Evolutionary conservation across 805 yeast species (phyloP), one percentile per base, ranked within the genome.

Genomic region (Yamadazyma endophytica): DNA sequence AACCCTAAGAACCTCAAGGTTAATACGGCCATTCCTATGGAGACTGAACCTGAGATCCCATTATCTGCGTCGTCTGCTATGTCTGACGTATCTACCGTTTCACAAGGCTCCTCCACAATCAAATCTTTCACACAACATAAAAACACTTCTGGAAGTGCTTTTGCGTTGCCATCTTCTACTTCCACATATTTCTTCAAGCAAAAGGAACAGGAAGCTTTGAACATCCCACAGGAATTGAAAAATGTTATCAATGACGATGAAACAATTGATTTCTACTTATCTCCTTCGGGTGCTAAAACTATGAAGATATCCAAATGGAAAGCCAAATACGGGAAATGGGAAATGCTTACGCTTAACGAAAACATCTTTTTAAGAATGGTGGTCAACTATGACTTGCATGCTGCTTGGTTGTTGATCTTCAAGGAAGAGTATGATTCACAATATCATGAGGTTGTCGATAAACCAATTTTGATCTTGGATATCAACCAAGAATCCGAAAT

Each of bases 141-240:
- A 14, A 38, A 38, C 24, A 30, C 17, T n/a, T 31, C 46, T 3
- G 46, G 46, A 2, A n/a, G 40, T 18, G 64, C 72, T 6, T 65
- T 65, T 49, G 70, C 70, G n/a, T 51, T 64, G 40, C 72, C 72
- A 1, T 57, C 66, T 4, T 64, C 70, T 2, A 60, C 69, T 0
- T 62, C 70, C 1, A 54, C 52, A 17, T 50, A 60, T 29, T 65
- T 61, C 40, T 64, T 64, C 48, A 63, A 59, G 31, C n/a, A 23
- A 24, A 31, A 34, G 24, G 35, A 32, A 9, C 57, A 52, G 21
- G 47, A 42, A 9, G 42, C 31, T 1, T 43, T 63, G 29, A 14
- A n/a, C n/a, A 59, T 65, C 25, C 67, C 70, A 1, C 53, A 52
- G 17, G 47, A 50, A 1, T 50, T 65, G 39, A 65, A 65, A 40